A percentile compares a stretch with the other conserved stretches of the same genome.
Evolutionary conservation across 2,329 filamentous ascomycete genomes (phyloP).

Genomic region (Rutstroemia sydowiana): DNA sequence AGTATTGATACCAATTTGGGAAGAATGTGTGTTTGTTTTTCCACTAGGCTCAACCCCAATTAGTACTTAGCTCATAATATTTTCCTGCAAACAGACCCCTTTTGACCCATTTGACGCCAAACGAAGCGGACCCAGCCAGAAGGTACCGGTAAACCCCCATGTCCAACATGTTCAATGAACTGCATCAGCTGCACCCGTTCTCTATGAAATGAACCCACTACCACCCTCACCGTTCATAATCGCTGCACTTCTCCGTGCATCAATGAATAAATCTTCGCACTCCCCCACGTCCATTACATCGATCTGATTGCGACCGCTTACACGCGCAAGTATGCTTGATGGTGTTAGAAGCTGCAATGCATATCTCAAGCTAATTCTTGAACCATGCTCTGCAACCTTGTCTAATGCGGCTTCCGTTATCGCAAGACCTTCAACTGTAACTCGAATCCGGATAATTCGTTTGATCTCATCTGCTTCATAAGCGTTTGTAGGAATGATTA

Average conservation of each 20-base stretch:
- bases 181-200: constrained; percentile 5
- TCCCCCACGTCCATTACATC: constrained; percentile 71
- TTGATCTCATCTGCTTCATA: constrained; percentile 88
- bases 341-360: constrained; percentile 72
- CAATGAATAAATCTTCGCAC: constrained; percentile 78
- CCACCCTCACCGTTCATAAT: constrained; percentile 58
- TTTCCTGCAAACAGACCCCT: constrained; percentile 12
- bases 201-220: constrained; percentile 45
- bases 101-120: constrained; percentile 14
- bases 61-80: constrained; percentile 6
- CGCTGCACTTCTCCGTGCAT: constrained; percentile 69
- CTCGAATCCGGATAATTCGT: constrained; percentile 79
- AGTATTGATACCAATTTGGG: neutral
- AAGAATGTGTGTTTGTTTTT: constrained; percentile 1
- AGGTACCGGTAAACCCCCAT: constrained; percentile 4
- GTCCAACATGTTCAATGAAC: constrained; percentile 6
- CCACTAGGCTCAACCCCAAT: neutral
- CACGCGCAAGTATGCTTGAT: constrained; percentile 74
- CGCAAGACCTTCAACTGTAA: constrained; percentile 71
- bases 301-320: constrained; percentile 70
- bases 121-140: constrained; percentile 10
- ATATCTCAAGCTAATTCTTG: constrained; percentile 84
- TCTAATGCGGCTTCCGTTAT: constrained; percentile 79
- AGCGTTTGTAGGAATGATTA: constrained; percentile 91
- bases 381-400: constrained; percentile 79